Evolutionary conservation across 345 rosid genomes (phyloP), one percentile per base, ranked within the genome.

Genomic region (Gossypium ekmanianum): DNA sequence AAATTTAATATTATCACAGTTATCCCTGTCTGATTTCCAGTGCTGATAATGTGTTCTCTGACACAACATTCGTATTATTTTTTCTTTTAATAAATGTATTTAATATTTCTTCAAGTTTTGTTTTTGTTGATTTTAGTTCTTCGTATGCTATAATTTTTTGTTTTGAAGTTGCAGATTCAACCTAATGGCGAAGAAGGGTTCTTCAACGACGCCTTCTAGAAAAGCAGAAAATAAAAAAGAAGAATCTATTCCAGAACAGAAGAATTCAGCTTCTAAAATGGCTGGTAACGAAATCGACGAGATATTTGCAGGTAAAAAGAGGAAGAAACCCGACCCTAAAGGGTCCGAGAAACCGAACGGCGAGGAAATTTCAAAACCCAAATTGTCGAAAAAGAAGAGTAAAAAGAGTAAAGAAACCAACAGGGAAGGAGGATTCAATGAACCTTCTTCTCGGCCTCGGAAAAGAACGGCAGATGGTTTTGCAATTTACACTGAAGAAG

Each of bases 381-480:
- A 78, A 64, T 47, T 52, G 43, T 67, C 29, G 74, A 83, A 75
- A 75, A 80, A 75, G 81, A 81, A 54, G 76, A 79, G 77, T 48
- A 85, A 76, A 58, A 80, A 73, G 74, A 78, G 81, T 39, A 81
- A 78, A 76, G 80, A 59, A 68, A 74, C 7, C 29, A 78, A 55
- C n/a, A 61, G 34, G 24, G 61, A 52, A 70, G 54, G 71, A 2
- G 13, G 62, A 20, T 11, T 29, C 11, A 29, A 18, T 17, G 74
- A 70, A n/a, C 6, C 74, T 0, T 52, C 61, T 9, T 66, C 78
- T 48, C 76, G 72, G 57, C 48, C 86, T 3, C 78, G 87, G 63
- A 88, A 78, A 84, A 88, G 58, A 74, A 92, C 92, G 0, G 76
- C 18, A 8, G 97, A 88, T 12, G 97, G 97, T 27, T 61, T 92